A percentile compares a stretch with the other conserved stretches of the same genome.
phyloP scores from a whole-genome alignment of 306 rosid species.

The Acacia crassicarpa region DNA sequence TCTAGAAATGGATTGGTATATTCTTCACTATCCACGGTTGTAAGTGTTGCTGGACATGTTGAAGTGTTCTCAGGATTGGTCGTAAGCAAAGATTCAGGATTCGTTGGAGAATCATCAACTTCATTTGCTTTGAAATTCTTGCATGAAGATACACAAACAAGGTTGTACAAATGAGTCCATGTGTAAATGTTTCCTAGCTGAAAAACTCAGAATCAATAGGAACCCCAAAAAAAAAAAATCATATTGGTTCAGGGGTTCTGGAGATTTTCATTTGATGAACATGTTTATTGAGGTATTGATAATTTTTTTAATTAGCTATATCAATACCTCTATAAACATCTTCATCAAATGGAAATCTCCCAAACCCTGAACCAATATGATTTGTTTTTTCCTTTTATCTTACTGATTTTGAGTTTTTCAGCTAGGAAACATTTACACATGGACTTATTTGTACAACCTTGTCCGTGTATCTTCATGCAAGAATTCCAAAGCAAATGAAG shows the following conservation, averaged over 20 bases:
- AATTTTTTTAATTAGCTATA: too few species aligned
- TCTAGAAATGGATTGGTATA: slow-evolving; percentile 28
- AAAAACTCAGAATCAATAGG: slow-evolving; percentile 4
- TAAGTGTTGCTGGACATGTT: slow-evolving; percentile 19
- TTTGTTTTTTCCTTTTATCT: neutral
- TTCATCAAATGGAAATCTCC: too few species aligned
- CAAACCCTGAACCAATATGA: neutral
- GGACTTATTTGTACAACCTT: slow-evolving; percentile 41
- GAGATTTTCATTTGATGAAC: too few species aligned
- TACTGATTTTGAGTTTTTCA: slow-evolving; percentile 18
- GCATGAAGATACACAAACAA: slow-evolving; percentile 36
- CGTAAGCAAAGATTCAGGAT: slow-evolving; percentile 4
- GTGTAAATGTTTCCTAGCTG: slow-evolving; percentile 36
- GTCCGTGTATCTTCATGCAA: slow-evolving; percentile 36
- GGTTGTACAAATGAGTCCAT: slow-evolving; percentile 41
- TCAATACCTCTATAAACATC: too few species aligned
- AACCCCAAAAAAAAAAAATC: too few species aligned
- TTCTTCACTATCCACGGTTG: slow-evolving; percentile 40
- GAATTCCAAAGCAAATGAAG: slow-evolving; percentile 2
- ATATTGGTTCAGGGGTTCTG: neutral
- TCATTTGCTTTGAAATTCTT: neutral
- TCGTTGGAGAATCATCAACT: slow-evolving; percentile 8
- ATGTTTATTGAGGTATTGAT: neutral
- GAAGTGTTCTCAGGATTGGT: slow-evolving; percentile 13
- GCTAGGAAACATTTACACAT: slow-evolving; percentile 33